Percentiles rank a stretch among this genome's conserved stretches.
Evolutionary conservation across 2,329 filamentous ascomycete species (phyloP).

Genomic region (Phialocephala sp.): DNA sequence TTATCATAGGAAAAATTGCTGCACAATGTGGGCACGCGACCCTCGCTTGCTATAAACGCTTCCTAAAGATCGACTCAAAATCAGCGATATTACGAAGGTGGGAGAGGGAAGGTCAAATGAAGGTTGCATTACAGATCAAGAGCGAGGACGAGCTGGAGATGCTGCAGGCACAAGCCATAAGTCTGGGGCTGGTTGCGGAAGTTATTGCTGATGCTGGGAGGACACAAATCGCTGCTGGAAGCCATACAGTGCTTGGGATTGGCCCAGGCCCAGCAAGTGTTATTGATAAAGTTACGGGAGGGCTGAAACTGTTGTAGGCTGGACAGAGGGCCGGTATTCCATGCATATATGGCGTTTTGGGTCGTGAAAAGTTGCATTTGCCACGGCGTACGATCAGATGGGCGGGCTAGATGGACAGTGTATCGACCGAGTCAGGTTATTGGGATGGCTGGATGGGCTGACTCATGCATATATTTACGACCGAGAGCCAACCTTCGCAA

Average conservation of each 20-base stretch:
- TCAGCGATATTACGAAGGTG: conserved; percentile 77
- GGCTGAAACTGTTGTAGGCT: conserved; percentile 77
- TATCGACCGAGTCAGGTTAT: not conserved
- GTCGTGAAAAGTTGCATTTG: not conserved
- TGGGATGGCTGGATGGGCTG: not conserved
- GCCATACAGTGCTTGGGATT: conserved; percentile 88
- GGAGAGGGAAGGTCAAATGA: conserved; percentile 87
- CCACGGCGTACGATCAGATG: not conserved
- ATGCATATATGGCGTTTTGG: not conserved
- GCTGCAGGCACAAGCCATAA: conserved; percentile 78
- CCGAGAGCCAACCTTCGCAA: not conserved
- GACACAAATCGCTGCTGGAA: conserved; percentile 94
- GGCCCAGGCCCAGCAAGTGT: conserved; percentile 82
- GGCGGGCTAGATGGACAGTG: not conserved
- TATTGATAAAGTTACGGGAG: conserved; percentile 84
- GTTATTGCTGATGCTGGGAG: conserved; percentile 95
- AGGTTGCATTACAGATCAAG: conserved; percentile 90
- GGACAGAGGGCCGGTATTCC: no score
- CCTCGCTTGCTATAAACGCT: conserved; percentile 92
- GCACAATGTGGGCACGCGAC: conserved; percentile 97
- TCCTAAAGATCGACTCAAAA: conserved; percentile 60
- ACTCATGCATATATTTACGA: not conserved
- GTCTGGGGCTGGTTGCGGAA: conserved; percentile 83
- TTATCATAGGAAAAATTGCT: conserved; percentile 82
- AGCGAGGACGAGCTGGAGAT: conserved; percentile 80